phyloP scores from a whole-genome alignment of 1,284 basidiomycete genomes.

The Melampsora abietis-canadensis region DNA sequence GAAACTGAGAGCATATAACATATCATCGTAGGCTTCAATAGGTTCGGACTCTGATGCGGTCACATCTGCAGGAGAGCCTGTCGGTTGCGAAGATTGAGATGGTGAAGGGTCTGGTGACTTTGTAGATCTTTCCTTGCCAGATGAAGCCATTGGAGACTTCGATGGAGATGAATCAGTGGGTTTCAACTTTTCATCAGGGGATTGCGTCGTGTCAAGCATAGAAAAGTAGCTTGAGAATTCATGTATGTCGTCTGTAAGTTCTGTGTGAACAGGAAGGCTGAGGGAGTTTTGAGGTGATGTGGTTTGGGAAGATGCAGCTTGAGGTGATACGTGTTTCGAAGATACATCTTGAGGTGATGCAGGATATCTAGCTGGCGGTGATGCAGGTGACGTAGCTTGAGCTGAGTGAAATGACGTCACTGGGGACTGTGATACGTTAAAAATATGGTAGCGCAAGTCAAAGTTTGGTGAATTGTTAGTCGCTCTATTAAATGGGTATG shows the following conservation, averaged over 20 bases:
- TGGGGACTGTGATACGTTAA: too few species aligned
- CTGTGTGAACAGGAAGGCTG: neutral
- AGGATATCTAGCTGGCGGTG: too few species aligned
- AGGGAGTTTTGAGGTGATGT: neutral
- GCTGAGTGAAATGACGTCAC: too few species aligned
- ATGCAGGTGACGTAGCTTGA: too few species aligned
- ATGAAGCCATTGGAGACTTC: neutral
- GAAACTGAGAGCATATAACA: constrained; percentile 37
- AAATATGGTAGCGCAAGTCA: too few species aligned
- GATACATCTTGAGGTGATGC: too few species aligned
- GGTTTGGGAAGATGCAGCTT: too few species aligned
- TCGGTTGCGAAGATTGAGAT: neutral
- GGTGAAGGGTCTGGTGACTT: neutral
- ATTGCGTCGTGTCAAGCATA: too few species aligned
- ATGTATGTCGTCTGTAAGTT: neutral
- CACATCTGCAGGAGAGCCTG: neutral
- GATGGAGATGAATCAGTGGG: neutral
- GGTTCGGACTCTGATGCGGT: neutral
- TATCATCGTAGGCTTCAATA: constrained; percentile 17
- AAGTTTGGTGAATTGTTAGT: too few species aligned
- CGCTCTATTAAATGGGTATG: too few species aligned
- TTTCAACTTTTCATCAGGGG: neutral
- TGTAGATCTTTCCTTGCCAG: neutral
- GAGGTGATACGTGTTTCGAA: too few species aligned
- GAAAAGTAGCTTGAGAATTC: constrained; percentile 1